Evolutionary conservation across 345 rosid species (phyloP), one percentile per base, ranked within the genome.

Genomic region (Ceriops decandra): DNA sequence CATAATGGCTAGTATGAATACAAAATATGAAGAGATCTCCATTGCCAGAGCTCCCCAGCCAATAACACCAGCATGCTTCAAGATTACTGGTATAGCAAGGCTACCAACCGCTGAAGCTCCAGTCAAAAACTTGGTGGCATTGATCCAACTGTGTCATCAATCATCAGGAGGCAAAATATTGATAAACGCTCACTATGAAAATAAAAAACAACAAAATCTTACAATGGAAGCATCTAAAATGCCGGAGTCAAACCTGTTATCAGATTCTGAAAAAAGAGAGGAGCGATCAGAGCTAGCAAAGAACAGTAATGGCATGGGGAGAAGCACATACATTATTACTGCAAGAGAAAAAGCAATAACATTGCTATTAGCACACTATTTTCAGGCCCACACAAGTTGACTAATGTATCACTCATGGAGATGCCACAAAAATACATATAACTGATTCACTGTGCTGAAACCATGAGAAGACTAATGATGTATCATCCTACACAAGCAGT

Each of bases 31-130:
- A 0, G 96, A 90, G 47, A 95, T 90, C 70, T 88, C 97, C 86
- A 95, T 72, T 19, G 82, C 87, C 28, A 91, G 72, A 54, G 99
- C 98, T 1, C 98, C 99, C 99, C 99, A 95, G 20, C 99, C 82
- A 6, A 95, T 95, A 57, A 91, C 87, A 52, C 90, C 96, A 0
- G 96, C 89, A 59, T 95, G 98, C 84, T 88, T 95, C 63, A 95
- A 81, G 68, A 95, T 91, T 56, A 81, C 84, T 2, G 99, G 99
- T 77, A 95, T 90, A 6, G 99, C 99, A 21, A 95, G 79, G 82
- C 97, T 95, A 80, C 99, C 97, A 22, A 95, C 60, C 3, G 87
- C 85, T 28, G 98, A 90, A 68, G 96, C 93, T 66, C 99, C 99
- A 0, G 98, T 87, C 84, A 95, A 71, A 82, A 90, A 95, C 87